Evolutionary conservation across 202 grass and related monocot genomes (phyloP).

Genomic region (Elaeis oleifera): DNA sequence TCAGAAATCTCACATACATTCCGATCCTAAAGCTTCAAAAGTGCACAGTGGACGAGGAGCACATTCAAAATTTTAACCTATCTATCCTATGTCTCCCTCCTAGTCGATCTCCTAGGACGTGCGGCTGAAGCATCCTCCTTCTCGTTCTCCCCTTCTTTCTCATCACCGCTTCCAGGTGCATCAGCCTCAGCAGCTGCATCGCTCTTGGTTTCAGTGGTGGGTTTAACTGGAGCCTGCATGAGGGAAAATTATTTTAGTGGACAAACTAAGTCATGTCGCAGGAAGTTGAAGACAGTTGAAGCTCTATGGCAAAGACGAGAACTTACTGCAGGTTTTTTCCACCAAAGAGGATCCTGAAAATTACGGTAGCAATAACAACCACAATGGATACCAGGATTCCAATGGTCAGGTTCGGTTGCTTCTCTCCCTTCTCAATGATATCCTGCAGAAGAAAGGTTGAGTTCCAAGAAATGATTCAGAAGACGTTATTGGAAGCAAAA

Average conservation of each 20-base stretch:
- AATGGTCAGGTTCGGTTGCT: conserved; percentile 9
- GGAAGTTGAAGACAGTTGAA: background rate
- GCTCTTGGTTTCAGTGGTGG: background rate
- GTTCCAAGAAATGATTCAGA: no score
- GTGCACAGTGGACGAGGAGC: no score
- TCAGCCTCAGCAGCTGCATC: background rate
- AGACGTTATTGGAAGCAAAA: no score
- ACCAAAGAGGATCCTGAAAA: background rate
- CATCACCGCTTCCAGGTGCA: background rate
- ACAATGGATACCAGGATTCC: conserved; percentile 7
- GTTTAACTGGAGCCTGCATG: background rate
- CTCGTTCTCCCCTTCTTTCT: conserved; percentile 7
- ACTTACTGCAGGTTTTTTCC: conserved; percentile 5
- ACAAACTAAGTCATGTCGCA: background rate
- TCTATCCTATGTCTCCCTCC: conserved; percentile 12
- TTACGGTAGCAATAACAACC: conserved; percentile 3
- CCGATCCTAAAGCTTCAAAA: no score
- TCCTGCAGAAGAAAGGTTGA: background rate
- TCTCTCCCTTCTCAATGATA: conserved; percentile 15
- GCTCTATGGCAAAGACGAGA: background rate
- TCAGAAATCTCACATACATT: no score
- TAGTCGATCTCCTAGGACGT: conserved; percentile 1
- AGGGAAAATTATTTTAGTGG: no score
- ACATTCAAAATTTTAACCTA: background rate
- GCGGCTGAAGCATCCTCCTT: conserved; percentile 4